These are phyloP conservation scores for Hysterium pulicare DNA, from an alignment of 2,329 filamentous ascomycete genomes.

Conservation along the genomic window DNA sequence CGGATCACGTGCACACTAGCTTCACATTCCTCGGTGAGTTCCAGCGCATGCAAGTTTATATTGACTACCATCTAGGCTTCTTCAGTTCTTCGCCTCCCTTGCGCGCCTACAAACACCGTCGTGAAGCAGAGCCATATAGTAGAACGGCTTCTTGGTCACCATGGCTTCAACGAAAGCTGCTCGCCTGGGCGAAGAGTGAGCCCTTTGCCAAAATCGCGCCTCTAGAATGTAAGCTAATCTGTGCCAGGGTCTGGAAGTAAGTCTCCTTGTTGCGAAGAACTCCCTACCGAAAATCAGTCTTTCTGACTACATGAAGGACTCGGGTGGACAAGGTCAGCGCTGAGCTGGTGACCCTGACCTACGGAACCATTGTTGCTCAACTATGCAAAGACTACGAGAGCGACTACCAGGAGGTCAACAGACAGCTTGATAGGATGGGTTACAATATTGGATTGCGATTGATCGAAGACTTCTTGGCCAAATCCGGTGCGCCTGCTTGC, in stretches of 20 bases:
- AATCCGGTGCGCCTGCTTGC: constrained; percentile 86
- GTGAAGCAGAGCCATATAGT: too few relatives aligned
- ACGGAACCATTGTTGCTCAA: constrained; percentile 95
- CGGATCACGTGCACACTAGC: constrained; percentile 10
- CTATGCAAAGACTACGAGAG: constrained; percentile 94
- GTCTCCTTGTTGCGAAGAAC: constrained; percentile 35
- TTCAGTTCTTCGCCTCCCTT: too few relatives aligned
- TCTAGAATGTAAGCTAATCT: constrained; percentile 29
- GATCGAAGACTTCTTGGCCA: constrained; percentile 96
- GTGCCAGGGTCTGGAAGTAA: constrained; percentile 85
- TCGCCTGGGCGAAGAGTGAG: constrained; percentile 72
- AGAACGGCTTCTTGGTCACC: too few relatives aligned
- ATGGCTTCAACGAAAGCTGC: constrained; percentile 64
- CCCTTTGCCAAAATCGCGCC: constrained; percentile 19
- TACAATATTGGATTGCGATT: constrained; percentile 96
- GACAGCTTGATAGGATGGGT: constrained; percentile 97
- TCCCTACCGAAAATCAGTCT: neutral
- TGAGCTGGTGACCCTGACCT: constrained; percentile 94
- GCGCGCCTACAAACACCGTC: too few relatives aligned
- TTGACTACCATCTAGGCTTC: constrained; percentile 10
- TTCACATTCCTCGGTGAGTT: too few relatives aligned
- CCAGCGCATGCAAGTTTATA: constrained; percentile 15
- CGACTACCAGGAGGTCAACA: constrained; percentile 94
- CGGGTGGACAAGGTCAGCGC: constrained; percentile 97
- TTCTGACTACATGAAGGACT: constrained; percentile 58